Evolutionary conservation across 2,329 filamentous ascomycete species (phyloP).

Genomic region (Diaporthe velutina): DNA sequence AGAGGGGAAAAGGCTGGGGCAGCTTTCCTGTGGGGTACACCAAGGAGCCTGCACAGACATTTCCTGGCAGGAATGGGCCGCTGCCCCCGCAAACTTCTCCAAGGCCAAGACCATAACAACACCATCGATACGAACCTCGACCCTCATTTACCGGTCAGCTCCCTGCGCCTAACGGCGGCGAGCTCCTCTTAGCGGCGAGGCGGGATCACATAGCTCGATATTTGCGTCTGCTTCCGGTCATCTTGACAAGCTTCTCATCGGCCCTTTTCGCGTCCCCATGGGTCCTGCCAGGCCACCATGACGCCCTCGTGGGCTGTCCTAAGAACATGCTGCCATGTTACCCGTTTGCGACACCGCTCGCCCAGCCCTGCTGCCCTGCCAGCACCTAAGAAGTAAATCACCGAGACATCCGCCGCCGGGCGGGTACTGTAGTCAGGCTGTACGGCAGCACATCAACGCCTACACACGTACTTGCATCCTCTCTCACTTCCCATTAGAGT

Average conservation of each 20-base stretch:
- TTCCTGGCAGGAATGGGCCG: not conserved
- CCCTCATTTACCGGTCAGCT: not conserved
- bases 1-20: constrained; percentile 1
- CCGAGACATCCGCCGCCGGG: constrained; percentile 18
- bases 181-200: constrained; percentile 15
- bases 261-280: constrained; percentile 18
- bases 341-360: not conserved
- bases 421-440: not conserved
- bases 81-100: constrained; percentile 9
- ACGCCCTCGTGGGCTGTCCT: constrained; percentile 8
- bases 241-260: constrained; percentile 1
- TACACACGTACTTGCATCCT: not conserved
- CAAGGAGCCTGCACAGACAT: not conserved
- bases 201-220: not conserved
- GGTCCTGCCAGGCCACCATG: constrained; percentile 12
- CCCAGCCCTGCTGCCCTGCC: not conserved
- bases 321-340: not conserved
- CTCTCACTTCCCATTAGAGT: not conserved
- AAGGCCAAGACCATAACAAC: constrained; percentile 12
- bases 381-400: constrained; percentile 25
- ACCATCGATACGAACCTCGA: constrained; percentile 5
- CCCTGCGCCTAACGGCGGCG: constrained; percentile 10
- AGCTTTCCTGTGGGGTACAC: not conserved
- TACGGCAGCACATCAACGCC: not conserved
- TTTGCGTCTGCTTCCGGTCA: constrained; percentile 7